phyloP scores from a whole-genome alignment of 2,329 filamentous ascomycete species.

The Aspergillus pseudoviridinutans region DNA sequence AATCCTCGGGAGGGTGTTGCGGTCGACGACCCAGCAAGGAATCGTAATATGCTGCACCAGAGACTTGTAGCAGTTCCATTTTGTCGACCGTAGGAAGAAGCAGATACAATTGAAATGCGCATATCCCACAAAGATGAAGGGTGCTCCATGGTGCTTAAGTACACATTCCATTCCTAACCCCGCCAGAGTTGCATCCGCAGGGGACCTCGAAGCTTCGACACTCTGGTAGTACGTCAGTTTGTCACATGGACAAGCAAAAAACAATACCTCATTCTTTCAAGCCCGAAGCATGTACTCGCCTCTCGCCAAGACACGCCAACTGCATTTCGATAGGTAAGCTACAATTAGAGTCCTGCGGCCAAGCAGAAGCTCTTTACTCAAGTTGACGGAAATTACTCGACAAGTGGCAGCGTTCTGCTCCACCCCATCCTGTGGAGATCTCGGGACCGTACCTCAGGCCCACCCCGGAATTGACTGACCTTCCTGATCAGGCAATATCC shows the following conservation, averaged over 20 bases:
- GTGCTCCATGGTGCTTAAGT: not conserved
- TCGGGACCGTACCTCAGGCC: not conserved
- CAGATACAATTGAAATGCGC: not conserved
- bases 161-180: not conserved
- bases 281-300: not conserved
- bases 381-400: too few relatives aligned
- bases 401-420: too few relatives aligned
- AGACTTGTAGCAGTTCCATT: not conserved
- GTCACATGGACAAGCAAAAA: not conserved
- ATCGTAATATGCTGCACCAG: not conserved
- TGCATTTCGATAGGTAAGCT: not conserved
- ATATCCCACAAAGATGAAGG: not conserved
- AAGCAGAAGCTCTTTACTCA: not conserved
- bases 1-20: not conserved
- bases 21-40: not conserved
- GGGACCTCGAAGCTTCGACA: not conserved
- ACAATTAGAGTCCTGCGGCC: not conserved
- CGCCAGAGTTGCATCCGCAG: not conserved
- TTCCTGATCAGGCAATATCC: constrained; percentile 9
- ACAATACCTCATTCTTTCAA: not conserved
- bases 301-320: not conserved
- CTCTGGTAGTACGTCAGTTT: not conserved
- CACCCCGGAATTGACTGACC: not conserved
- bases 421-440: not conserved
- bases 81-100: not conserved